Percentiles rank a stretch among this genome's conserved stretches.
These are phyloP conservation scores for Rhodocollybia butyracea DNA, from an alignment of 768 basidiomycete species.

Conservation along the genomic window DNA sequence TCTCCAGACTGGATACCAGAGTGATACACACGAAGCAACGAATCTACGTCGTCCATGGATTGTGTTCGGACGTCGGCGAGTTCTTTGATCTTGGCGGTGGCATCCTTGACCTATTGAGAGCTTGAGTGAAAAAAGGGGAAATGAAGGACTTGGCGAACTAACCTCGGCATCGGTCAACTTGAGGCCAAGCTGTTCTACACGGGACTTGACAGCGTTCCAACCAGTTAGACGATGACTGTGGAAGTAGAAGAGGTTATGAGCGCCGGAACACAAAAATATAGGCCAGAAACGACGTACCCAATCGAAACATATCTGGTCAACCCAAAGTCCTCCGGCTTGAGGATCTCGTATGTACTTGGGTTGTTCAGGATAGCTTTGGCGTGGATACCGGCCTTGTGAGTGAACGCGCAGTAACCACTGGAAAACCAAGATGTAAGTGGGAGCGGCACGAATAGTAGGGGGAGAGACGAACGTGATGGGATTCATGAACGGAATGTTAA, in stretches of 20 bases:
- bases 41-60: conserved; percentile 99
- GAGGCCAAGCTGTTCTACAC: conserved; percentile 95
- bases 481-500: conserved; percentile 97
- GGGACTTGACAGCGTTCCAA: conserved; percentile 99
- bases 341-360: conserved; percentile 98
- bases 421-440: conserved; percentile 1
- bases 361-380: conserved; percentile 99
- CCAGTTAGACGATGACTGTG: conserved; percentile 91
- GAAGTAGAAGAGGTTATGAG: background rate
- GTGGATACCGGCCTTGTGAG: conserved; percentile 99
- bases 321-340: conserved; percentile 99
- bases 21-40: conserved; percentile 93
- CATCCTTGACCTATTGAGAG: conserved; percentile 81
- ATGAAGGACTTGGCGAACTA: conserved; percentile 14
- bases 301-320: conserved; percentile 97
- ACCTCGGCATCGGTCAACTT: conserved; percentile 88
- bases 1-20: conserved; percentile 89
- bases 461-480: conserved; percentile 69
- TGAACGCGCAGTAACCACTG: conserved; percentile 99
- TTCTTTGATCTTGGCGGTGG: conserved; percentile 99
- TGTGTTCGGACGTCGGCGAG: conserved; percentile 97
- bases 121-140: background rate
- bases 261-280: background rate
- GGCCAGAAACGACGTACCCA: conserved; percentile 48
- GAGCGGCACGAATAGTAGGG: background rate